These are phyloP conservation scores for Lagerstroemia speciosa DNA, from an alignment of 345 rosid genomes.

Conservation along the genomic window DNA sequence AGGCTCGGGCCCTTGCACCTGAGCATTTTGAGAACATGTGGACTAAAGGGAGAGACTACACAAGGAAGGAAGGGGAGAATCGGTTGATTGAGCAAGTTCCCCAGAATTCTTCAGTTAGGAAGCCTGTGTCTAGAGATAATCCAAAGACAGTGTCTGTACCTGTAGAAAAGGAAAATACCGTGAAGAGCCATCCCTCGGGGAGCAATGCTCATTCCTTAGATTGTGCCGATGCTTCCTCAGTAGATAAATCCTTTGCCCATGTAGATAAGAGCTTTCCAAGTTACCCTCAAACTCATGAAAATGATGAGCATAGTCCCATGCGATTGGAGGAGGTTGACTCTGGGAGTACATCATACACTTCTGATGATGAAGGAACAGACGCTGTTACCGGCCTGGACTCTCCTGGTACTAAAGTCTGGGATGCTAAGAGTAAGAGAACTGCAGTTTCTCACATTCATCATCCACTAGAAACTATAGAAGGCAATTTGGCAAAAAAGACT, in stretches of 20 bases:
- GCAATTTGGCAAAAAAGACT: conserved; percentile 33
- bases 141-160: conserved; percentile 18
- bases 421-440: conserved; percentile 78
- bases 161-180: conserved; percentile 22
- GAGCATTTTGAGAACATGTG: conserved; percentile 96
- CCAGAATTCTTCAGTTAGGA: conserved; percentile 25
- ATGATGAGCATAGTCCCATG: conserved; percentile 32
- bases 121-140: conserved; percentile 21
- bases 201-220: conserved; percentile 17
- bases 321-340: conserved; percentile 33
- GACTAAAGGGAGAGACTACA: conserved; percentile 91
- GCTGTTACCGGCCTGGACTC: conserved; percentile 66
- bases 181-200: conserved; percentile 18
- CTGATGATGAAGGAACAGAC: conserved; percentile 73
- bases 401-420: conserved; percentile 97
- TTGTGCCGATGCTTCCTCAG: conserved; percentile 10
- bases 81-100: conserved; percentile 27
- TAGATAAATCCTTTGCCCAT: conserved; percentile 18
- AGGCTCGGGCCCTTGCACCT: conserved; percentile 82
- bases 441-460: conserved; percentile 73
- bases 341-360: conserved; percentile 55
- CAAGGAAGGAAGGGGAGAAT: conserved; percentile 41
- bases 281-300: conserved; percentile 37
- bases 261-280: conserved; percentile 26
- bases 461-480: conserved; percentile 79